phyloP scores from a whole-genome alignment of 768 basidiomycete species.

The Ramaria sp. region DNA sequence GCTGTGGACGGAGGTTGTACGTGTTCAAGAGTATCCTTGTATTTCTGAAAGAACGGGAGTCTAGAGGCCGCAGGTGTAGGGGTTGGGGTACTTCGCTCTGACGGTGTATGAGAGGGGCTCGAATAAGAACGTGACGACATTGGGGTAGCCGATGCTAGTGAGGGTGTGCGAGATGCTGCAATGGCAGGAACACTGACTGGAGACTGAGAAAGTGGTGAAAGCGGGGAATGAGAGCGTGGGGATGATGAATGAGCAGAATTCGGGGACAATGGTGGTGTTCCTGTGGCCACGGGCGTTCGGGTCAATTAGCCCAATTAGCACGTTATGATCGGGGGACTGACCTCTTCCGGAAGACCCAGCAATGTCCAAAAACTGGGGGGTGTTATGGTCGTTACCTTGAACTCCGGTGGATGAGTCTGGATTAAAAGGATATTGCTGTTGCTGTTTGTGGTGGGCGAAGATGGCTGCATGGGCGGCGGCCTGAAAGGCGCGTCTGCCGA shows the following conservation, averaged over 20 bases:
- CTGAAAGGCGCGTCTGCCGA: constrained; percentile 73
- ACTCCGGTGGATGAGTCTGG: constrained; percentile 12
- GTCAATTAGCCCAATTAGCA: background rate
- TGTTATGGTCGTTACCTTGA: constrained; percentile 22
- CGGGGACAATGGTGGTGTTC: constrained; percentile 33
- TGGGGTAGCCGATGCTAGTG: constrained; percentile 18
- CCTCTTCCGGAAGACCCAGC: constrained; percentile 23
- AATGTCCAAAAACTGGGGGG: constrained; percentile 38
- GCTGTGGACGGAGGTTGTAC: background rate
- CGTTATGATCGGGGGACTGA: background rate
- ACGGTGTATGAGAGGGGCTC: background rate
- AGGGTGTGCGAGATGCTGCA: constrained; percentile 14
- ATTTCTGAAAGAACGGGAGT: constrained; percentile 50
- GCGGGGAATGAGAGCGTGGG: constrained; percentile 19
- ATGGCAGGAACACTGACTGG: background rate
- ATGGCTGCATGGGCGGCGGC: constrained; percentile 62
- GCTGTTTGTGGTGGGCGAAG: constrained; percentile 20
- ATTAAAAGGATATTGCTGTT: background rate
- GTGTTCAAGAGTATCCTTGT: constrained; percentile 23
- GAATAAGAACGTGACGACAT: constrained; percentile 21
- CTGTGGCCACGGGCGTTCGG: background rate
- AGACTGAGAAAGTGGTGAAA: constrained; percentile 18
- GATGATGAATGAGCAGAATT: constrained; percentile 29
- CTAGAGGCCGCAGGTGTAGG: constrained; percentile 20
- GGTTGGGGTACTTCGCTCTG: constrained; percentile 6